These are phyloP conservation scores for Saturnispora saitoi DNA, from an alignment of 805 yeast genomes.

Conservation along the genomic window DNA sequence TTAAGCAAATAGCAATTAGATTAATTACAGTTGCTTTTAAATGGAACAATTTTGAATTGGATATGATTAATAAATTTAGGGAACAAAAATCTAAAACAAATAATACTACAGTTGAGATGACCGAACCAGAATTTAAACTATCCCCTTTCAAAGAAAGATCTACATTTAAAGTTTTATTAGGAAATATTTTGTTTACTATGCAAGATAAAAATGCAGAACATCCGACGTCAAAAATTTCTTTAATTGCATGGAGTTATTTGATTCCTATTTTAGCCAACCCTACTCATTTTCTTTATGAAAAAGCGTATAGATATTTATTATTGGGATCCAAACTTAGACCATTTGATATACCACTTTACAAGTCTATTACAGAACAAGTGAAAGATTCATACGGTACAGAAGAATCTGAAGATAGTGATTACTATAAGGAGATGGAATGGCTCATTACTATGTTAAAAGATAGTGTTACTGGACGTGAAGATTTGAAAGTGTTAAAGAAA, in stretches of 20 bases:
- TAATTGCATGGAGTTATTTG: constrained; percentile 47
- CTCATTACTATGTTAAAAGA: constrained; percentile 39
- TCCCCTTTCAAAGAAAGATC: constrained; percentile 45
- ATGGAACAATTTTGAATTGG: constrained; percentile 20
- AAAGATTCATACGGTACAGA: constrained; percentile 19
- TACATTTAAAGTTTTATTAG: constrained; percentile 45
- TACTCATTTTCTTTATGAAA: constrained; percentile 65
- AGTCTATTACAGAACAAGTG: constrained; percentile 28
- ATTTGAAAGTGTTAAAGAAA: constrained; percentile 44
- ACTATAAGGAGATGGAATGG: constrained; percentile 61
- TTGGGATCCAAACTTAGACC: constrained; percentile 39
- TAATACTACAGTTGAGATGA: background rate
- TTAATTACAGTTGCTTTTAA: constrained; percentile 36
- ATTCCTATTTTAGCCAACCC: constrained; percentile 58
- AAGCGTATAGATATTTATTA: constrained; percentile 56
- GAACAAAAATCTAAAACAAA: constrained; percentile 3
- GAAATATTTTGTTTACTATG: constrained; percentile 35
- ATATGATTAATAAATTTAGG: constrained; percentile 14
- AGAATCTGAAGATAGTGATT: constrained; percentile 34
- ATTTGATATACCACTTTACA: constrained; percentile 39
- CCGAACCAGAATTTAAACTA: constrained; percentile 5
- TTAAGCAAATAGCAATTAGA: constrained; percentile 32
- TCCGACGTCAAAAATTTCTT: constrained; percentile 38
- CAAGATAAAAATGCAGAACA: constrained; percentile 10
- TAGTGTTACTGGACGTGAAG: constrained; percentile 41